phyloP scores from a whole-genome alignment of 176 grass and related monocot genomes.

The Rhynchospora breviuscula region DNA sequence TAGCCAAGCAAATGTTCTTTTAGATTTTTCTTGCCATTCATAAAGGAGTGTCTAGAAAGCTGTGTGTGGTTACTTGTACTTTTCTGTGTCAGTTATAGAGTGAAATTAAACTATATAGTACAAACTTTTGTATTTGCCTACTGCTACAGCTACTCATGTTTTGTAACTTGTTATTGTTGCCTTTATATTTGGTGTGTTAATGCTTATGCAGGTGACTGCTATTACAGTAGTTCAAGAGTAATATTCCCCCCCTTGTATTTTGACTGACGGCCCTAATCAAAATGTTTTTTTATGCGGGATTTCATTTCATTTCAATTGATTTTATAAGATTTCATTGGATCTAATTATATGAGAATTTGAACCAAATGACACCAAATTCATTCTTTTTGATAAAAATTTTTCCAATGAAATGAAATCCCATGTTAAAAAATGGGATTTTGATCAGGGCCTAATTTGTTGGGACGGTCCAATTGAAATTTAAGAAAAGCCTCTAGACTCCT shows the following conservation, averaged over 20 bases:
- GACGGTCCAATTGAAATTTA: neutral
- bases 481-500: too few relatives aligned
- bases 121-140: conserved; percentile 15
- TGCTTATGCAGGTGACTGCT: neutral
- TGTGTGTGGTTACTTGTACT: conserved; percentile 11
- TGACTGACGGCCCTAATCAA: neutral
- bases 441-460: neutral
- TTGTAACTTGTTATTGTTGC: neutral
- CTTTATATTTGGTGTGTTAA: neutral
- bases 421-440: too few relatives aligned
- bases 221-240: neutral
- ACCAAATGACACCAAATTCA: too few relatives aligned
- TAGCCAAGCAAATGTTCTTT: conserved; percentile 17
- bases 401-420: too few relatives aligned
- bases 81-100: conserved; percentile 10
- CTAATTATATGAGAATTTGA: too few relatives aligned
- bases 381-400: too few relatives aligned
- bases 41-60: neutral
- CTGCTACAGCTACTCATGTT: neutral
- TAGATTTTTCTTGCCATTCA: conserved; percentile 11
- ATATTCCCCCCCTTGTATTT: neutral
- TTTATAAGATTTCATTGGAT: too few relatives aligned
- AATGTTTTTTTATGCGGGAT: too few relatives aligned
- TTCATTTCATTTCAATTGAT: too few relatives aligned
- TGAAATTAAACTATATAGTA: conserved; percentile 23